These are phyloP conservation scores for Macrolepiota dolichaula DNA, from an alignment of 768 basidiomycete genomes.

Conservation along the genomic window DNA sequence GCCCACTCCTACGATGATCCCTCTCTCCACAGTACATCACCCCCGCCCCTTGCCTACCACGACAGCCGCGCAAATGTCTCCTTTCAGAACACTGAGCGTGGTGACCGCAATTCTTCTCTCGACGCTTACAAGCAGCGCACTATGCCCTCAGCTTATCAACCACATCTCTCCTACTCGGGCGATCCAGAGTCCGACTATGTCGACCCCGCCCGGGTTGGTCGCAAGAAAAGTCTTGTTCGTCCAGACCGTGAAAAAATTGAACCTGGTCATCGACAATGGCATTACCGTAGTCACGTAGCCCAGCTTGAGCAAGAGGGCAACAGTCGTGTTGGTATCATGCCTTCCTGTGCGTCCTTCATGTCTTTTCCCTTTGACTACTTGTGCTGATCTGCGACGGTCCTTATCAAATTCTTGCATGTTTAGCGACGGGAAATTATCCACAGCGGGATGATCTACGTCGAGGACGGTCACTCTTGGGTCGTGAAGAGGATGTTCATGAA, in stretches of 20 bases:
- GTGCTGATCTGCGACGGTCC: constrained; percentile 1
- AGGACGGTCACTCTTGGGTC: constrained; percentile 84
- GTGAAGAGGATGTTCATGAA: constrained; percentile 90
- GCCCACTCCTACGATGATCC: constrained; percentile 33
- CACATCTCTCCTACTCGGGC: constrained; percentile 18
- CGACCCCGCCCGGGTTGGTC: constrained; percentile 51
- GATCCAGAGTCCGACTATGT: constrained; percentile 41
- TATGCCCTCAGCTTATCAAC: constrained; percentile 44
- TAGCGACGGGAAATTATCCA: constrained; percentile 81
- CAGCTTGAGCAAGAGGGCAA: constrained; percentile 69
- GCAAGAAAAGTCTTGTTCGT: constrained; percentile 90
- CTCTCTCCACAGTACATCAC: constrained; percentile 22
- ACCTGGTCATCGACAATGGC: constrained; percentile 89
- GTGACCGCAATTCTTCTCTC: constrained; percentile 58
- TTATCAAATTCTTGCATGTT: neutral
- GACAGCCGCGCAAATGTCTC: constrained; percentile 49
- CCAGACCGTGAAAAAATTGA: constrained; percentile 98
- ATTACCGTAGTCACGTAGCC: constrained; percentile 87
- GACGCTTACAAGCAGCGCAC: constrained; percentile 51
- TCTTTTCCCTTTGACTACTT: constrained; percentile 12
- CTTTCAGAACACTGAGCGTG: constrained; percentile 67
- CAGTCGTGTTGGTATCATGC: constrained; percentile 64
- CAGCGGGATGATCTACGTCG: constrained; percentile 60
- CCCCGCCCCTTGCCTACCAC: constrained; percentile 28
- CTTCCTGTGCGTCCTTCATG: constrained; percentile 62